Evolutionary conservation across 2,329 filamentous ascomycete genomes (phyloP).

Genomic region (Stagonosporopsis cucurbitacearum): DNA sequence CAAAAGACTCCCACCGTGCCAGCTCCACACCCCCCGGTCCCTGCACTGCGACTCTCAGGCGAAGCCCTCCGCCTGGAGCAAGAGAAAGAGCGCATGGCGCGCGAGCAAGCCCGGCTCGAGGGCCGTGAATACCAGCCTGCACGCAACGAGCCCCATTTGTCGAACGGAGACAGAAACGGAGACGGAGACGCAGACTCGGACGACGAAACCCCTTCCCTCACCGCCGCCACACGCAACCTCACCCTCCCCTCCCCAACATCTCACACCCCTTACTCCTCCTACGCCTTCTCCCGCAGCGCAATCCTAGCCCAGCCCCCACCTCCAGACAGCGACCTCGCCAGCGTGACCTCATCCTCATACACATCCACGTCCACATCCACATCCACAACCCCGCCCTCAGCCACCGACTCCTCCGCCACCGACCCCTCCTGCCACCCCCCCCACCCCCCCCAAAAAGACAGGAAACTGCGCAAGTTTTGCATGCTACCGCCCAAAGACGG

Average conservation of each 20-base stretch:
- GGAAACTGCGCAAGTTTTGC: conserved; percentile 78
- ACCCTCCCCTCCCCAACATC: too few relatives aligned
- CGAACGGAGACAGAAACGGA: too few relatives aligned
- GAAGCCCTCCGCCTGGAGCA: conserved; percentile 35
- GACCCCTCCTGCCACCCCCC: conserved; percentile 18
- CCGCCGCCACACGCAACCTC: too few relatives aligned
- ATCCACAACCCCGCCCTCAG: neutral
- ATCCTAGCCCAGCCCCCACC: conserved; percentile 39
- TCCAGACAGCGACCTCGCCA: conserved; percentile 33
- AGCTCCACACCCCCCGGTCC: neutral
- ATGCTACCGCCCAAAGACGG: conserved; percentile 67
- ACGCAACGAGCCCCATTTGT: too few relatives aligned
- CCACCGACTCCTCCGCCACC: conserved; percentile 15
- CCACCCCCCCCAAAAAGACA: conserved; percentile 20
- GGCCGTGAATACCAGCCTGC: conserved; percentile 31
- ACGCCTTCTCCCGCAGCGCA: conserved; percentile 40
- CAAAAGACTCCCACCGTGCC: neutral
- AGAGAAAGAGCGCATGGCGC: conserved; percentile 20
- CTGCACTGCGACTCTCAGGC: conserved; percentile 32
- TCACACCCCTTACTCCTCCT: conserved; percentile 29
- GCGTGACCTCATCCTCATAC: conserved; percentile 28
- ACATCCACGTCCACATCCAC: conserved; percentile 11
- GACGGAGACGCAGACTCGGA: conserved; percentile 17
- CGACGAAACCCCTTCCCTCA: conserved; percentile 20
- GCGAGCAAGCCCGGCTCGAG: conserved; percentile 17